Conservation (phyloP, 371 early-diverging fungal genomes). For the Apophysomyces variabilis region DNA sequence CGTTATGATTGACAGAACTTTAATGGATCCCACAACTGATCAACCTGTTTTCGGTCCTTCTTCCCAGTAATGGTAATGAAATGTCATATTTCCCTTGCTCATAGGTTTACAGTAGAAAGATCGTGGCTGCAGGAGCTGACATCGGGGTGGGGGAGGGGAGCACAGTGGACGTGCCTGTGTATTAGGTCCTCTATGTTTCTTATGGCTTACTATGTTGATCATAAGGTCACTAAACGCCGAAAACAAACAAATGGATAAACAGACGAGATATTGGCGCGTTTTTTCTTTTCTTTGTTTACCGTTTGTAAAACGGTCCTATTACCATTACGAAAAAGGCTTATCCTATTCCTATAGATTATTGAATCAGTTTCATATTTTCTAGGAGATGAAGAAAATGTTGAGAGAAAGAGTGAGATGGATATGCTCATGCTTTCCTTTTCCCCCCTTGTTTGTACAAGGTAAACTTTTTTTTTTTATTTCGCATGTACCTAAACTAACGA, state of each 20-base stretch:
- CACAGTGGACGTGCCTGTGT: not conserved
- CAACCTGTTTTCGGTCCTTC: constrained; percentile 2
- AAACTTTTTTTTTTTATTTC: too few relatives aligned
- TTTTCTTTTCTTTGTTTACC: too few relatives aligned
- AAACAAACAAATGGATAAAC: too few relatives aligned
- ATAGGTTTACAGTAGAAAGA: constrained; percentile 4
- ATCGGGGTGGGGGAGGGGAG: not conserved
- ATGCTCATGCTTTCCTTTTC: not conserved
- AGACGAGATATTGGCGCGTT: too few relatives aligned
- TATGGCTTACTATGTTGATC: too few relatives aligned
- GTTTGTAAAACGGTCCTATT: too few relatives aligned
- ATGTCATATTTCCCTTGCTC: not conserved
- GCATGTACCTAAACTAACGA: constrained; percentile 7
- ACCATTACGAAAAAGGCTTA: too few relatives aligned
- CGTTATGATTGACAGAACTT: constrained; percentile 1
- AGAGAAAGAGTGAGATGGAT: not conserved
- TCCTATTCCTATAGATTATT: too few relatives aligned
- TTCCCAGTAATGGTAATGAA: constrained; percentile 3
- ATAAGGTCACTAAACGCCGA: too few relatives aligned
- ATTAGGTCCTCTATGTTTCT: too few relatives aligned
- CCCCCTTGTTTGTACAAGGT: constrained; percentile 5
- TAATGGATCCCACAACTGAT: constrained; percentile 11
- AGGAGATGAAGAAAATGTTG: not conserved
- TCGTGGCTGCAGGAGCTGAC: constrained; percentile 6
- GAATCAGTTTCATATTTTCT: not conserved